Percentiles rank a stretch among this genome's conserved stretches.
phyloP scores from a whole-genome alignment of 1,139 yeast genomes.

The Candida freyschussii region DNA sequence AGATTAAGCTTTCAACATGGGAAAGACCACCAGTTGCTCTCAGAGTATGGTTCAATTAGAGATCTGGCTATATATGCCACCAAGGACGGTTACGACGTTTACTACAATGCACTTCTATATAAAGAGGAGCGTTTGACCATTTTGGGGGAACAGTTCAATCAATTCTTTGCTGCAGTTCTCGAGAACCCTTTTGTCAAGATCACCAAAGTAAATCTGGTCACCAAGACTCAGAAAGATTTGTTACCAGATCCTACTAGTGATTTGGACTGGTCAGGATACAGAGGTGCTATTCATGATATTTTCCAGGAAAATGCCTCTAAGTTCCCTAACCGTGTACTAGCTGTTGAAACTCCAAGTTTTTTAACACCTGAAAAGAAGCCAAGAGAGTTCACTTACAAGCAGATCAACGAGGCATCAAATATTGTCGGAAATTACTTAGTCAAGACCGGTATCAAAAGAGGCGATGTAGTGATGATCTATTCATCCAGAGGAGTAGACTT shows the following conservation, averaged over 20 bases:
- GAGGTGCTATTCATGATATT: constrained; percentile 96
- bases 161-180: constrained; percentile 40
- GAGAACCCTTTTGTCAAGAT: constrained; percentile 39
- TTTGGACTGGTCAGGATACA: constrained; percentile 84
- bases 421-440: constrained; percentile 86
- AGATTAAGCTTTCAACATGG: constrained; percentile 53
- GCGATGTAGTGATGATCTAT: constrained; percentile 95
- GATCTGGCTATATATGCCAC: constrained; percentile 56
- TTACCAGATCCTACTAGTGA: constrained; percentile 88
- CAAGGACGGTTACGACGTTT: constrained; percentile 36
- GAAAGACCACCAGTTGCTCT: constrained; percentile 40
- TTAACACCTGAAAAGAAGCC: constrained; percentile 50
- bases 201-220: constrained; percentile 63
- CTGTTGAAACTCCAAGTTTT: constrained; percentile 82
- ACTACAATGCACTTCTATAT: constrained; percentile 75
- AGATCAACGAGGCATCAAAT: constrained; percentile 91
- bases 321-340: constrained; percentile 84
- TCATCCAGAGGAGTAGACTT: constrained; percentile 97
- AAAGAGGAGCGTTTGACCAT: constrained; percentile 62
- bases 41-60: constrained; percentile 47
- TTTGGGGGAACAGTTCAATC: constrained; percentile 67
- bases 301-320: constrained; percentile 78
- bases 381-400: constrained; percentile 74
- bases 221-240: constrained; percentile 49
- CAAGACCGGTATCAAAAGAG: constrained; percentile 73